Evolutionary conservation across 495 filamentous ascomycete species (phyloP).

Genomic region (Aspergillus baeticus): DNA sequence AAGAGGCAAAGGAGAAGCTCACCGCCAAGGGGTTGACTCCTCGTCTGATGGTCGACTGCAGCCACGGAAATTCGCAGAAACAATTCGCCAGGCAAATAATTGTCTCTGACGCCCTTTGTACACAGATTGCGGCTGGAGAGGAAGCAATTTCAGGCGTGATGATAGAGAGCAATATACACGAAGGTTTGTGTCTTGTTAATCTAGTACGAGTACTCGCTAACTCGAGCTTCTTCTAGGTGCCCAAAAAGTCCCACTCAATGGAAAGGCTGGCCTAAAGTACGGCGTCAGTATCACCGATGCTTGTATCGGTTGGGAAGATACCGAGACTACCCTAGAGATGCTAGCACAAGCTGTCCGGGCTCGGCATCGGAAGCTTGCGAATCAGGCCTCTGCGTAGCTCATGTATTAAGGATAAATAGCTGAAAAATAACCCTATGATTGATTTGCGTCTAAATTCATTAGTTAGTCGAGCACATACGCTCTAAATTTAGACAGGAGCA

Average conservation of each 20-base stretch:
- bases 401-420: too few relatives aligned
- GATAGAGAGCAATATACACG: slow-evolving; percentile 97
- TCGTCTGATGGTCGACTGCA: slow-evolving; percentile 96
- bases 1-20: slow-evolving; percentile 68
- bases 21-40: slow-evolving; percentile 62
- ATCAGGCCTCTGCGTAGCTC: too few relatives aligned
- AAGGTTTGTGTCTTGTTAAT: slow-evolving; percentile 56
- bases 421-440: too few relatives aligned
- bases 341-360: too few relatives aligned
- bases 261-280: slow-evolving; percentile 85
- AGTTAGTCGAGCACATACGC: too few relatives aligned
- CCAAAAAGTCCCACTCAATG: slow-evolving; percentile 91
- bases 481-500: too few relatives aligned
- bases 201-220: neutral
- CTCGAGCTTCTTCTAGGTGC: slow-evolving; percentile 52
- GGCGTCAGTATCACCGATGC: slow-evolving; percentile 98
- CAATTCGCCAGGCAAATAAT: slow-evolving; percentile 97
- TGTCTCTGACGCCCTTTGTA: slow-evolving; percentile 77
- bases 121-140: slow-evolving; percentile 84
- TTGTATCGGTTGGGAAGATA: slow-evolving; percentile 94
- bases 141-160: slow-evolving; percentile 93
- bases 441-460: too few relatives aligned
- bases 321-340: slow-evolving; percentile 73
- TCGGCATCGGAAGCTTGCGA: too few relatives aligned
- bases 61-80: slow-evolving; percentile 94